Evolutionary conservation across 2,329 filamentous ascomycete genomes (phyloP), one percentile per base, ranked within the genome.

Genomic region (Bipolaris bicolor): DNA sequence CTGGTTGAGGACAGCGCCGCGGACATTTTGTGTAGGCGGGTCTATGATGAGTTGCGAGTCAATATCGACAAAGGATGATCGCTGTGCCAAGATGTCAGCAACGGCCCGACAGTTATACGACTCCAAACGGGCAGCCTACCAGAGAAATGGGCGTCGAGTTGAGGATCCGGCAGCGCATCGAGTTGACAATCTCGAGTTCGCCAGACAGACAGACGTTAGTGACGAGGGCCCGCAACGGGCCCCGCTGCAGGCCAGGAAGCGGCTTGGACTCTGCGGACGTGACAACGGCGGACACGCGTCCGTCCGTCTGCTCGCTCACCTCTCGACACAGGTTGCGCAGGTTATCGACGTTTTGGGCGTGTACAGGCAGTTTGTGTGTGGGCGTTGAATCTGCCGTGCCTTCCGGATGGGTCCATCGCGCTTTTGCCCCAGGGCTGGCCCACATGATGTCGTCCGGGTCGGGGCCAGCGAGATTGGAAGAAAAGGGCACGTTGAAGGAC

Each of bases 401-500:
- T 74, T 91, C 90, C 62, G 94, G 90, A 77, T 97, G 94, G 49
- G 92, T 95, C 95, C 95, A 99, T 76, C 91, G 88, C 65, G 94
- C 86, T 64, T 96, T 88, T 59, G 94, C 93, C 67, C 92, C 90
- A 56, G 88, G 87, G 63, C 91, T 97, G 63, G 94, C 92, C 79
- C 97, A 94, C 60, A 98, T 86, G 70, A 99, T 91, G 78, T 98
- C 93, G 77, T 97, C 92, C 66, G 90, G 90, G 72, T 98, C 92
- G 63, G 95, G 95, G 33, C 95, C 95, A 62, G 91, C 86, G 60
- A 99, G 87, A 71, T 94, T 94, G 63, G 91, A 96, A 67, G 92
- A 89, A 79, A 98, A 97, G 60, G 95, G 95, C 47, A 99, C 90
- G 76, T 97, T 98, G 87, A 99, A 98, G 64, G 92, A 94, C 76